Evolutionary conservation across 306 rosid genomes (phyloP).

Genomic region (Leucaena leucocephala): DNA sequence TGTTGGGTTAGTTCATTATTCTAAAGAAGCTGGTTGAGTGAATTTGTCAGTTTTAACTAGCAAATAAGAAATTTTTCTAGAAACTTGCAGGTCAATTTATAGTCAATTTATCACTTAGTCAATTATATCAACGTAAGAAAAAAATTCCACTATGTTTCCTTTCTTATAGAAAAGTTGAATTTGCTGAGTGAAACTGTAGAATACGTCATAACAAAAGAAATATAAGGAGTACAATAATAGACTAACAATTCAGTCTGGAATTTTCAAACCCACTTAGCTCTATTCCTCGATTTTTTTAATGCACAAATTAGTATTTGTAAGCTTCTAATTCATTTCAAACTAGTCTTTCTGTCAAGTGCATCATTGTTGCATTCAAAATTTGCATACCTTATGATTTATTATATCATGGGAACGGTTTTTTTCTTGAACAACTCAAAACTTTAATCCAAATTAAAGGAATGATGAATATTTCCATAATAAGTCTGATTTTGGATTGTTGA

Average conservation of each 20-base stretch:
- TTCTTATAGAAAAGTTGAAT: background rate
- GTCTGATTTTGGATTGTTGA: background rate
- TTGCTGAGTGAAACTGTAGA: background rate
- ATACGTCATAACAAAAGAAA: background rate
- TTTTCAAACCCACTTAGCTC: background rate
- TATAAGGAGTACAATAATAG: background rate
- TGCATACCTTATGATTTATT: background rate
- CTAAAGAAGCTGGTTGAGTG: background rate
- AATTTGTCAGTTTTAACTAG: background rate
- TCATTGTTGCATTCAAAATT: background rate
- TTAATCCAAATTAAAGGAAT: background rate
- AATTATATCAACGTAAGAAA: background rate
- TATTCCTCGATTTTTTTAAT: background rate
- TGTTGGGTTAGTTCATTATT: conserved; percentile 65
- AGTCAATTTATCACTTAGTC: background rate
- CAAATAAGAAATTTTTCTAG: background rate
- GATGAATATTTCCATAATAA: background rate
- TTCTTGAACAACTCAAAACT: background rate
- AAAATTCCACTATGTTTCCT: background rate
- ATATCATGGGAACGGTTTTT: background rate
- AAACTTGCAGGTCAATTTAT: background rate
- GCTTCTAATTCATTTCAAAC: background rate
- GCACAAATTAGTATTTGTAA: background rate
- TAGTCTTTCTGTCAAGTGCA: background rate
- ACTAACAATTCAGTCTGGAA: background rate